Base-by-base conservation (phyloP, 441 rosid genomes). In the Arabidopsis hybrid region DNA sequence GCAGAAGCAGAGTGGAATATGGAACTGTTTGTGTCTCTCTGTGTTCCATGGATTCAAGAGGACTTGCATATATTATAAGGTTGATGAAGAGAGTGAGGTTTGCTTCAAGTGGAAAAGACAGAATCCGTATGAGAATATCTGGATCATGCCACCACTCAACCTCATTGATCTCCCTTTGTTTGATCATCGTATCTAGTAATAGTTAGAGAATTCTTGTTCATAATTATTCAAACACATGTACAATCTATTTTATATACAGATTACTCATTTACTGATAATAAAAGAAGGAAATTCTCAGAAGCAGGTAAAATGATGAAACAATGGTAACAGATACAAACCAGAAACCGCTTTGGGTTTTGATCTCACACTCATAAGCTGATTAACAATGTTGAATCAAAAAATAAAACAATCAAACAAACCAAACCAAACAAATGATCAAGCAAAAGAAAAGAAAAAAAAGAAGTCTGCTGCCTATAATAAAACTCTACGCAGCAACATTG, bases 401-500 rank as follows among this genome's bases (percentile, higher is more conserved):
- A 4, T 13, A 26, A 4, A 61, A 26, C 51, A 61, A 51, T 43
- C 72, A 70, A 71, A 2, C 72, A 72, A 66, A 60, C 26, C 69
- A 66, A 71, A 63, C 66, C 63, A 71, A 53, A 52, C 60, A 72
- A 71, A 77, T 39, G 59, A 76, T 31, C 34, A 34, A 34, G 29
- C 43, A 69, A 62, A 57, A 6, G 47, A 56, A 16, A 2, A 34
- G 18, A 10, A 56, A 16, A 35, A 47, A 45, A 14, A 0, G 29
- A 67, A 75, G 53, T 42, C 42, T 65, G 73, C 60, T 77, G 77
- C 77, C 32, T 72, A 73, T 60, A 40, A 73, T 47, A 71, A 77
- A 71, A 77, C 69, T 71, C n/a, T 58, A 56, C 39, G 78, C 63
- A 78, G 78, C 77, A 45, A 72, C 70, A 60, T 7, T 67, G 49